Conservation (phyloP, 2,329 filamentous ascomycete genomes). For the Pleochaeta shiraiana region DNA sequence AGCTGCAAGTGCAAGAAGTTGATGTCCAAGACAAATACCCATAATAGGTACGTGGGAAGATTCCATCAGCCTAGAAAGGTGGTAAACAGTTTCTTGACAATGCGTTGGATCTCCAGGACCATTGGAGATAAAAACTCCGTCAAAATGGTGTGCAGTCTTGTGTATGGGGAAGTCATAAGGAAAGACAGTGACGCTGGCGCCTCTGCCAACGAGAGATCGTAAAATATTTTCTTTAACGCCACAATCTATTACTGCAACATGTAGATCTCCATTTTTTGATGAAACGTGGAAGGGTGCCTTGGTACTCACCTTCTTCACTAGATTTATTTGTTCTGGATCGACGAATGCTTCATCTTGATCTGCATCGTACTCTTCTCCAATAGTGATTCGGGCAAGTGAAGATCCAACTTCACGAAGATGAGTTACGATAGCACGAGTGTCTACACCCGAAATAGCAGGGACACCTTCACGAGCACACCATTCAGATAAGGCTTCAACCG, state of each 20-base stretch:
- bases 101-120: conserved; percentile 96
- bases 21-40: conserved; percentile 95
- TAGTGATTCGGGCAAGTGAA: conserved; percentile 79
- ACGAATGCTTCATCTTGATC: conserved; percentile 94
- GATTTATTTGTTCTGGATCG: conserved; percentile 90
- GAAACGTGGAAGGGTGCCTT: conserved; percentile 95
- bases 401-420: conserved; percentile 91
- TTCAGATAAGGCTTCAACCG: conserved; percentile 74
- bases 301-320: conserved; percentile 90
- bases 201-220: conserved; percentile 76
- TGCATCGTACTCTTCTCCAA: conserved; percentile 95
- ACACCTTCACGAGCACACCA: conserved; percentile 97
- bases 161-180: conserved; percentile 95
- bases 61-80: conserved; percentile 78
- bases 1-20: conserved; percentile 74
- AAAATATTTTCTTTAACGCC: conserved; percentile 99
- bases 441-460: conserved; percentile 87
- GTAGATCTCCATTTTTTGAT: conserved; percentile 60
- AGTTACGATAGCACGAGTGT: conserved; percentile 92
- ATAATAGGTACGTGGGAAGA: conserved; percentile 80
- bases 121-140: conserved; percentile 98
- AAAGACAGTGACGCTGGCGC: conserved; percentile 82
- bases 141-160: conserved; percentile 94
- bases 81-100: conserved; percentile 85
- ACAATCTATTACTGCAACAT: conserved; percentile 90